phyloP scores from a whole-genome alignment of 768 basidiomycete genomes.

The Psilocybe subaeruginosa region DNA sequence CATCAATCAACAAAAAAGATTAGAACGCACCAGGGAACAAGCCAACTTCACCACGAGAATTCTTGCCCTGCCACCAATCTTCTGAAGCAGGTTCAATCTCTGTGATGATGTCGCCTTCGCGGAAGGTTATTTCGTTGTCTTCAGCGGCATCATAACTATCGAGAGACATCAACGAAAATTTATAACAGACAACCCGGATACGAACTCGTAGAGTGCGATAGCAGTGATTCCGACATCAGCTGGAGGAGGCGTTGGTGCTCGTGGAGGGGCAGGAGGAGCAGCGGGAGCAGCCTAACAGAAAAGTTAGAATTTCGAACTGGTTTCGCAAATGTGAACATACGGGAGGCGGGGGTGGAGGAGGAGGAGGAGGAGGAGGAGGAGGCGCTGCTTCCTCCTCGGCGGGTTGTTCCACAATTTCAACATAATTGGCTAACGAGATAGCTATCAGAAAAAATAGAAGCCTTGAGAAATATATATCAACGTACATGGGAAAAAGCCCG shows the following conservation, averaged over 20 bases:
- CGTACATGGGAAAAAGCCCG: constrained; percentile 85
- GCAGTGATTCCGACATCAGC: constrained; percentile 64
- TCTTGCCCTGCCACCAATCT: constrained; percentile 88
- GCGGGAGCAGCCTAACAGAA: constrained; percentile 40
- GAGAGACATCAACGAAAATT: neutral
- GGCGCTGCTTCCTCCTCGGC: constrained; percentile 43
- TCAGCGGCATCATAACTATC: constrained; percentile 86
- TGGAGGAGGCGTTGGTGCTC: constrained; percentile 48
- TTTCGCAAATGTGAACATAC: constrained; percentile 29
- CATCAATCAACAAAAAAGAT: neutral
- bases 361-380: constrained; percentile 49
- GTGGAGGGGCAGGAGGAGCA: constrained; percentile 49
- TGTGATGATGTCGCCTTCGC: constrained; percentile 78
- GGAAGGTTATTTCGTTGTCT: constrained; percentile 89
- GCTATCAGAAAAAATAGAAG: neutral
- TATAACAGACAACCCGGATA: constrained; percentile 6
- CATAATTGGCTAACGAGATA: constrained; percentile 72
- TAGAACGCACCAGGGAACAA: constrained; percentile 72
- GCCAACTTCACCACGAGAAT: constrained; percentile 56
- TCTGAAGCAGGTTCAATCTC: constrained; percentile 82
- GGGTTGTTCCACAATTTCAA: constrained; percentile 66
- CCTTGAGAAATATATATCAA: constrained; percentile 5
- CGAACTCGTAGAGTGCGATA: constrained; percentile 74
- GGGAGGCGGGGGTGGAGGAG: constrained; percentile 53
- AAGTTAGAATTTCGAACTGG: neutral